Evolutionary conservation across 352 stramenopile genomes (phyloP).

Genomic region (Globisporangium okanoganense): DNA sequence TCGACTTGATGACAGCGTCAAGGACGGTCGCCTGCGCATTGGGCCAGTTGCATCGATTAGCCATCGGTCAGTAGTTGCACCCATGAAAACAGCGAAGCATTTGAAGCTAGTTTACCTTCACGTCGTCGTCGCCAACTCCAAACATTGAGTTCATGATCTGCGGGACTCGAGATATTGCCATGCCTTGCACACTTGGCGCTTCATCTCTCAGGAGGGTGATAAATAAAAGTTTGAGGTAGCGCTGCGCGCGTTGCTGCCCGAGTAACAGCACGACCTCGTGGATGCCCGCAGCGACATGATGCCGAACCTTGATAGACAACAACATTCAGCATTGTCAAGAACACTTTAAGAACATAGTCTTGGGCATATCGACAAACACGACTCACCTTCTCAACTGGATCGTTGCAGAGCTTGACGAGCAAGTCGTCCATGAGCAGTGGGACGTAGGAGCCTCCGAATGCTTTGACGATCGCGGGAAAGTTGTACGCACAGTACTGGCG

Average conservation of each 20-base stretch:
- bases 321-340: neutral
- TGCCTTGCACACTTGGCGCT: slow-evolving; percentile 51
- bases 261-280: slow-evolving; percentile 70
- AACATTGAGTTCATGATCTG: slow-evolving; percentile 51
- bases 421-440: slow-evolving; percentile 72
- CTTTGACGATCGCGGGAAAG: slow-evolving; percentile 74
- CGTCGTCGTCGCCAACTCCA: slow-evolving; percentile 50
- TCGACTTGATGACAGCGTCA: slow-evolving; percentile 55
- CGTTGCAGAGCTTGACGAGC: slow-evolving; percentile 50
- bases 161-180: slow-evolving; percentile 48
- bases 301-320: slow-evolving; percentile 36
- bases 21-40: slow-evolving; percentile 34
- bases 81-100: neutral
- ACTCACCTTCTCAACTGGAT: slow-evolving; percentile 44
- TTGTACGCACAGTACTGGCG: slow-evolving; percentile 73
- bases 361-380: neutral
- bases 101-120: slow-evolving; percentile 45
- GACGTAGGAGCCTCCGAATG: slow-evolving; percentile 50
- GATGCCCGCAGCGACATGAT: slow-evolving; percentile 62
- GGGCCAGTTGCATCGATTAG: neutral
- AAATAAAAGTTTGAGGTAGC: slow-evolving; percentile 61
- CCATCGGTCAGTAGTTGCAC: neutral
- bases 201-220: slow-evolving; percentile 66
- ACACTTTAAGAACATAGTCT: too few species aligned
- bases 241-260: slow-evolving; percentile 47